phyloP scores from a whole-genome alignment of 345 rosid genomes.

The Hibiscus trionum region DNA sequence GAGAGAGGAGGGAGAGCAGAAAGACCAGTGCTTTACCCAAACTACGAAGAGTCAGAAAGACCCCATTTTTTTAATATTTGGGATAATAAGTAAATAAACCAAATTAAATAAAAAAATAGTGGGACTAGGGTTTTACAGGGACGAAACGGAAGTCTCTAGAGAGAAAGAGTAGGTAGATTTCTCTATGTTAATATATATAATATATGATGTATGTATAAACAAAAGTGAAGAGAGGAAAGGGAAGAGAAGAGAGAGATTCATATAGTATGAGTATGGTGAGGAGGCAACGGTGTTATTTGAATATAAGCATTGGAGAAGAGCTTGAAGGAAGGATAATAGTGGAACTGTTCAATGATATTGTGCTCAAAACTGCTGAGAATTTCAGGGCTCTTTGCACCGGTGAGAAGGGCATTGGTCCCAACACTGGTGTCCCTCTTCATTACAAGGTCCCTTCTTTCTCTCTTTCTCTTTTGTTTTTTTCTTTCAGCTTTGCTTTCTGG shows the following conservation, averaged over 20 bases:
- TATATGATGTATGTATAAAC: background rate
- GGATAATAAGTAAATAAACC: background rate
- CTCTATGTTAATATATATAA: background rate
- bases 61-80: background rate
- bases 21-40: background rate
- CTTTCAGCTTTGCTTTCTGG: background rate
- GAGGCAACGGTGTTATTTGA: constrained; percentile 67
- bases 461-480: background rate
- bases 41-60: background rate
- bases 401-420: constrained; percentile 80
- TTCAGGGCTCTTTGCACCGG: constrained; percentile 94
- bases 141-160: constrained; percentile 4
- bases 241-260: too few relatives aligned
- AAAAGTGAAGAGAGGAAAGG: background rate
- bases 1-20: background rate
- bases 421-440: constrained; percentile 71
- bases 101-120: background rate
- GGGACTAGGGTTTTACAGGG: constrained; percentile 17
- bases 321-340: constrained; percentile 83
- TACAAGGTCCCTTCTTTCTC: constrained; percentile 49
- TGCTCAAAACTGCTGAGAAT: constrained; percentile 85
- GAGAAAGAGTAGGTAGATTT: constrained; percentile 1
- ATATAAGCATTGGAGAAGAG: constrained; percentile 85
- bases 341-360: constrained; percentile 77
- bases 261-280: constrained; percentile 33